Evolutionary conservation across 441 rosid species (phyloP), one percentile per base, ranked within the genome.

Genomic region (Gossypium davidsonii): DNA sequence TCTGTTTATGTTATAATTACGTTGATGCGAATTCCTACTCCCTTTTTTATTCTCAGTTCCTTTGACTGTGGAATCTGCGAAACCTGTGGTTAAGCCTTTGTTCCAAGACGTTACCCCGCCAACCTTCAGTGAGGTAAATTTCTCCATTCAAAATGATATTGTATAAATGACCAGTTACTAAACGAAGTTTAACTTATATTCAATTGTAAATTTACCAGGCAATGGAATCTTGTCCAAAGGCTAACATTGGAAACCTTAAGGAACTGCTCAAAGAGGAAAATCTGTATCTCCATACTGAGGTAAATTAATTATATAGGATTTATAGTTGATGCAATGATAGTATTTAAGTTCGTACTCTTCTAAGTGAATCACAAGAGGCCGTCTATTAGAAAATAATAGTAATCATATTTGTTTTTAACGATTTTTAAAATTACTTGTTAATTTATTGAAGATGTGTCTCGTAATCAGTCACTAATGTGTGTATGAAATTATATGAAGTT

Each of bases 151-250:
- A 12, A 28, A 42, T 64, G 10, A 37, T 37, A 7, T 58, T 3
- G 53, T 58, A 23, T 15, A 48, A 15, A 17, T 62, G 11, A 51
- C 11, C 23, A 52, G 44, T 9, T 4, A 4, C 17, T 5, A 48
- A 3, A 48, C 53, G 15, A 14, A 48, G 15, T 18, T 53, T 59
- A 20, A 42, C 65, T 25, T 39, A 1, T 26, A 53, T 56, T 2
- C 31, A 59, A 12, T 46, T 53, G n/a, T 10, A 17, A 58, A 53
- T 71, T 52, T 75, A 63, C 65, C 71, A 94, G 99, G 92, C 73
- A 57, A 83, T 93, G 89, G 88, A 79, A 56, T 85, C 97, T 37
- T 89, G 97, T 80, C 98, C 97, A 3, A 90, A 78, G 74, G 88
- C 67, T 56, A 53, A 83, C 51, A 76, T 82, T 14, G 60, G 51